Base-by-base conservation (phyloP, 2,329 filamentous ascomycete species). In the Fusarium verrucosum region DNA sequence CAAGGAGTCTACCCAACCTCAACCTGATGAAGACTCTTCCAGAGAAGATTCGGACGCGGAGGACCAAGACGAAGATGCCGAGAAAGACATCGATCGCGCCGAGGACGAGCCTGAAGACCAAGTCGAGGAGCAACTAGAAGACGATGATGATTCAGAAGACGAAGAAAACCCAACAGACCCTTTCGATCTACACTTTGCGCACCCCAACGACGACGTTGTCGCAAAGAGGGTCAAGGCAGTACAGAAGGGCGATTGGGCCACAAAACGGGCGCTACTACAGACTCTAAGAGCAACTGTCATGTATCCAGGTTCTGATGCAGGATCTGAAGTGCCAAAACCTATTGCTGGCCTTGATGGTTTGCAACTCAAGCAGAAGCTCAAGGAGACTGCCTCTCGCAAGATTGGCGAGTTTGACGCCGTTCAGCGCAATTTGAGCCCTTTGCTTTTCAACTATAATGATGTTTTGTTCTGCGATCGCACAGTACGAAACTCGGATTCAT, bases 361-460 rank as follows among this genome's bases (percentile, higher is more conserved):
- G 41, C 84, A 88, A 68, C 82, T 95, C 55, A 96, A 96, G 77
- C 85, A 88, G 62, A 90, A 89, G 70, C 79, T 96, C 23, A 79
- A 80, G 20, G 82, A 85, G 51, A 78, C 81, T 10, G 83, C 87
- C 22, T 74, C 76, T 17, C 82, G 85, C 46, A 80, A 86, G 67
- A 78, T 87, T 41, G 76, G 84, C 4, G 78, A 78, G 5, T 87
- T 96, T 56, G 82, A 87, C 51, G 77, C 82, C 1, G 75, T 89
- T 1, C 88, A 92, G 71, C 85, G 88, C 68, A 81, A 83, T 3
- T 72, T 97, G 33, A 87, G 89, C 3, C 86, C 90, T 0, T 82
- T 90, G 10, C 81, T 97, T 1, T 97, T 96, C 75, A 87, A 88
- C 67, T 97, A 98, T 73, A 85, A 87, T 51, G 94, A 98, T 72